phyloP scores from a whole-genome alignment of 2,329 filamentous ascomycete species.

The Fusarium compactum region DNA sequence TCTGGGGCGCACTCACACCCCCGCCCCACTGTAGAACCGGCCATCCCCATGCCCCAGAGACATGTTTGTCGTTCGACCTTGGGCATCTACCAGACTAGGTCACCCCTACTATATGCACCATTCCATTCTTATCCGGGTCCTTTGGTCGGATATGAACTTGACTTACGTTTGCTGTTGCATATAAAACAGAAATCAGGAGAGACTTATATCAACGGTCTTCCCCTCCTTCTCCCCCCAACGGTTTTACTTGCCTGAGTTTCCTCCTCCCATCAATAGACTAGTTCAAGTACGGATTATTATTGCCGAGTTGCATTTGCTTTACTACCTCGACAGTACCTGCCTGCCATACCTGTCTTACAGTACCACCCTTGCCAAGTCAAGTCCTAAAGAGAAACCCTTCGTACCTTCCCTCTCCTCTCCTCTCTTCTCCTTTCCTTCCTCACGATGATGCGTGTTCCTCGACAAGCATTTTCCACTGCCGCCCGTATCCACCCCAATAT shows the following conservation, averaged over 20 bases:
- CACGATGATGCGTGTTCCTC: conserved; percentile 45
- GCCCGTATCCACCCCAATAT: conserved; percentile 48
- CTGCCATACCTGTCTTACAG: not conserved
- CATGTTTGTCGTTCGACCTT: conserved; percentile 38
- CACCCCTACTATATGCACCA: conserved; percentile 14
- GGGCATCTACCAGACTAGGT: conserved; percentile 19
- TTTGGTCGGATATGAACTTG: conserved; percentile 9
- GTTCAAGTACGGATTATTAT: conserved; percentile 31
- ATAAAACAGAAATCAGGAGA: conserved; percentile 19
- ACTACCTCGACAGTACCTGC: not conserved
- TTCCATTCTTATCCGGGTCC: conserved; percentile 10
- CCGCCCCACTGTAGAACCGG: conserved; percentile 33
- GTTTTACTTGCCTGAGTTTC: conserved; percentile 16
- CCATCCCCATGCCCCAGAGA: conserved; percentile 14
- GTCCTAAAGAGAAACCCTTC: conserved; percentile 21
- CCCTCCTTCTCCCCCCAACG: conserved; percentile 26
- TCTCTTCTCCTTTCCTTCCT: conserved; percentile 20
- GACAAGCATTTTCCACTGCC: conserved; percentile 47
- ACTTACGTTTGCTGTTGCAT: not conserved
- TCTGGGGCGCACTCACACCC: conserved; percentile 35
- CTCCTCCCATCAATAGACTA: conserved; percentile 38
- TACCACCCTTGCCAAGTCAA: conserved; percentile 36
- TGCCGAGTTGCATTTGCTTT: conserved; percentile 28
- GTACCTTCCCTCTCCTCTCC: not conserved
- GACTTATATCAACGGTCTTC: conserved; percentile 32